These are phyloP conservation scores for Ehretia macrophylla DNA, from an alignment of 257 asterid genomes.

Conservation along the genomic window DNA sequence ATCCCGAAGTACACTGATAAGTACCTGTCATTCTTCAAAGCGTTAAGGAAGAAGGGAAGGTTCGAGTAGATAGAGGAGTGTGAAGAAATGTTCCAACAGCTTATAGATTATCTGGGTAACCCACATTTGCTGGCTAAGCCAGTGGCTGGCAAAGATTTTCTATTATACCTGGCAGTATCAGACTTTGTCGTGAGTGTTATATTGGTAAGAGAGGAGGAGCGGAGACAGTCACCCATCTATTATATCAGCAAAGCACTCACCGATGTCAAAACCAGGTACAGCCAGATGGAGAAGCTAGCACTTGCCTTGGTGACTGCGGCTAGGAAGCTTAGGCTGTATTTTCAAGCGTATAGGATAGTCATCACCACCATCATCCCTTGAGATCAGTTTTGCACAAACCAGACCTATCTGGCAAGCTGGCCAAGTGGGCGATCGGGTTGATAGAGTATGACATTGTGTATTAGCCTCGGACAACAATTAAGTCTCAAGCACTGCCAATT, in stretches of 20 bases:
- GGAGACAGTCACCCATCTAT: background rate
- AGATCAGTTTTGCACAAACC: no score
- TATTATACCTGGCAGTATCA: background rate
- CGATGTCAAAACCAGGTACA: background rate
- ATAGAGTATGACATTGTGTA: background rate
- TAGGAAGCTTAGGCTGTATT: background rate
- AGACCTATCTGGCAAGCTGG: background rate
- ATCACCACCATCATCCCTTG: background rate
- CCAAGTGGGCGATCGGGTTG: background rate
- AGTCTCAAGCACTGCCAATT: background rate
- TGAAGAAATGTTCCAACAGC: background rate
- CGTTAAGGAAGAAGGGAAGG: background rate
- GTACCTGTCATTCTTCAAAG: no score
- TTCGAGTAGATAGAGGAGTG: background rate
- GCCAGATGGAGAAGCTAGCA: background rate
- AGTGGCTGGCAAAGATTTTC: background rate
- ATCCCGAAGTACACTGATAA: no score
- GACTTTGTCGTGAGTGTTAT: background rate
- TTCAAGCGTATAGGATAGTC: background rate
- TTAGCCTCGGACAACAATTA: background rate
- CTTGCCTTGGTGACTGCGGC: background rate
- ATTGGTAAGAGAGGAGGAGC: background rate
- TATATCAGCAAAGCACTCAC: background rate
- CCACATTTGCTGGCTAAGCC: background rate
- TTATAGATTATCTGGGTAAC: background rate